Conservation (phyloP, 1,284 basidiomycete species). For the Rhodofomes roseus region DNA sequence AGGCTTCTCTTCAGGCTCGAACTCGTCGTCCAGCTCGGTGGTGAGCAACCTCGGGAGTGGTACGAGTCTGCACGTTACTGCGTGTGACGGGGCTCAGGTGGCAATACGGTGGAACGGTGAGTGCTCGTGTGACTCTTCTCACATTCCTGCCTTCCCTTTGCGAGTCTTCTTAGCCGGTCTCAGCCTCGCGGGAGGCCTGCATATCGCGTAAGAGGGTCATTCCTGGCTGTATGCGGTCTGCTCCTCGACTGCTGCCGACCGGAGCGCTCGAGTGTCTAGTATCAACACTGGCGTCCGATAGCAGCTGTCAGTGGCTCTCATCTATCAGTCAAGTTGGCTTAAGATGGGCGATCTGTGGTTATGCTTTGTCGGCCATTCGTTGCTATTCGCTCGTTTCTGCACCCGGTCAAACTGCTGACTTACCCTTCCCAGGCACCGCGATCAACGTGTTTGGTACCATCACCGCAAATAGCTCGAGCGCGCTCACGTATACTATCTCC, state of each 20-base stretch:
- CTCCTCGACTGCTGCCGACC: not conserved
- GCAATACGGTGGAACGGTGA: constrained; percentile 59
- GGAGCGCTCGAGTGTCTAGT: not conserved
- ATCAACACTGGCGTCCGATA: not conserved
- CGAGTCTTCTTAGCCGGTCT: not conserved
- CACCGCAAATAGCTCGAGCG: constrained; percentile 8
- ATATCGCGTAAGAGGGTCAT: not conserved
- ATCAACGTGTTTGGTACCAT: constrained; percentile 26
- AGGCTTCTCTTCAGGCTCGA: constrained; percentile 39
- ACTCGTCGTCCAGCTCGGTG: constrained; percentile 12
- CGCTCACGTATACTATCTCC: constrained; percentile 22
- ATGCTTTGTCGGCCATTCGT: not conserved
- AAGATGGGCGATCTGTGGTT: not conserved
- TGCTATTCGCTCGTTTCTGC: not conserved
- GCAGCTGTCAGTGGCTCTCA: not conserved
- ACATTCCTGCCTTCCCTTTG: not conserved
- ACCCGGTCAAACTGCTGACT: not conserved
- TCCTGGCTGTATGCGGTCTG: not conserved
- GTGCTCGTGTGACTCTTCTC: constrained; percentile 12
- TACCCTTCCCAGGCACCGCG: constrained; percentile 23
- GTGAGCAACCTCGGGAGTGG: constrained; percentile 46
- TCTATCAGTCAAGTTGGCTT: not conserved
- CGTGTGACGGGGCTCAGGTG: constrained; percentile 49
- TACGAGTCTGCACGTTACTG: constrained; percentile 56
- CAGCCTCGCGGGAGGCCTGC: not conserved